These are phyloP conservation scores for Pulicaria dysenterica DNA, from an alignment of 129 eudicot species.

Conservation along the genomic window DNA sequence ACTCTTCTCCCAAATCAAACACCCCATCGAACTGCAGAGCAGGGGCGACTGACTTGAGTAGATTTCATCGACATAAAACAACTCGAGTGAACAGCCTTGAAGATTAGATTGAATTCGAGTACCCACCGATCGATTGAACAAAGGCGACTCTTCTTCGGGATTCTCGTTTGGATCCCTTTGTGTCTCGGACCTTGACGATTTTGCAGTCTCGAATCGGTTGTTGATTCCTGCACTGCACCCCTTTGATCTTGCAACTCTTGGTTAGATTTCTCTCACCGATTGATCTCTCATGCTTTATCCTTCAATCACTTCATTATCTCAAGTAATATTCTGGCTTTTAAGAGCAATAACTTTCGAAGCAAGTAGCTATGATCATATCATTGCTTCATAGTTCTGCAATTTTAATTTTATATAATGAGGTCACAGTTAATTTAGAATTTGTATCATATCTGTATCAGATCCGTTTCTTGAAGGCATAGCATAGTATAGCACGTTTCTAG, in stretches of 20 bases:
- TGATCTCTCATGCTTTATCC: slow-evolving; percentile 16
- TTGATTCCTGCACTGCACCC: slow-evolving; percentile 10
- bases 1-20: too few species aligned
- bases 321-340: neutral
- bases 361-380: neutral
- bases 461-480: neutral
- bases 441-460: slow-evolving; percentile 16
- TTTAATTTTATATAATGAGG: slow-evolving; percentile 1
- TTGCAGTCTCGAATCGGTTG: neutral
- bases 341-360: neutral
- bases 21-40: too few species aligned
- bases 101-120: too few species aligned
- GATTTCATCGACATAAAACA: too few species aligned
- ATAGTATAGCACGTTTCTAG: neutral
- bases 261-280: neutral
- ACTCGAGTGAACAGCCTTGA: too few species aligned
- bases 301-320: slow-evolving; percentile 22
- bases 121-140: too few species aligned
- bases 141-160: too few species aligned
- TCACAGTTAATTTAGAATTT: slow-evolving; percentile 17
- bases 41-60: too few species aligned
- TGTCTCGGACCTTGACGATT: neutral
- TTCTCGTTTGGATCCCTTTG: slow-evolving; percentile 10
- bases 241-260: neutral
- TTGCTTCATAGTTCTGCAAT: slow-evolving; percentile 1